Conservation (phyloP, 2,329 filamentous ascomycete species). For the Neurospora crassa region DNA sequence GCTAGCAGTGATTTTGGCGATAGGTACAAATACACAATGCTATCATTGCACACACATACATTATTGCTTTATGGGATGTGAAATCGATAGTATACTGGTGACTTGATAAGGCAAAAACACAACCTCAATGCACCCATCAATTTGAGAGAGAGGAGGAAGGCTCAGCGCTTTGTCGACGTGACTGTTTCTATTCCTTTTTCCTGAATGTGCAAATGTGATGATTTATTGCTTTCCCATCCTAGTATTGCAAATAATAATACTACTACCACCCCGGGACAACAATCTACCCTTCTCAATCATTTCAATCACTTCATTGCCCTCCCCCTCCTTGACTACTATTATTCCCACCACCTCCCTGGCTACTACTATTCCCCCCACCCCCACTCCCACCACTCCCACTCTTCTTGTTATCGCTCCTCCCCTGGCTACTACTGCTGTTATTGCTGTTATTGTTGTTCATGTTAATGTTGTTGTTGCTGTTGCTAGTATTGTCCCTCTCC, state of each 20-base stretch:
- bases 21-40: neutral
- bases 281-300: too few relatives aligned
- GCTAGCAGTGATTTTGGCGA: neutral
- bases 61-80: neutral
- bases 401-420: neutral
- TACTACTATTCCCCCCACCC: neutral
- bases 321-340: neutral
- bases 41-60: neutral
- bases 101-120: too few relatives aligned
- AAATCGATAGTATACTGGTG: neutral
- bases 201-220: neutral
- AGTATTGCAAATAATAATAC: neutral
- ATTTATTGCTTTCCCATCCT: neutral
- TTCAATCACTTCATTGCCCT: too few relatives aligned
- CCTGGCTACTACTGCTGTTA: conserved; percentile 2
- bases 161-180: too few relatives aligned
- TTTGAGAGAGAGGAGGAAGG: too few relatives aligned
- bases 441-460: too few relatives aligned
- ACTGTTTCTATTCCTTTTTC: neutral
- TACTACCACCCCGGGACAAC: neutral
- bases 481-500: conserved; percentile 29
- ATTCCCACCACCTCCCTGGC: neutral
- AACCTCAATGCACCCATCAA: too few relatives aligned
- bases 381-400: neutral
- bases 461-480: too few relatives aligned